Evolutionary conservation across 2,329 filamentous ascomycete species (phyloP).

Genomic region (Cordyceps sp.): DNA sequence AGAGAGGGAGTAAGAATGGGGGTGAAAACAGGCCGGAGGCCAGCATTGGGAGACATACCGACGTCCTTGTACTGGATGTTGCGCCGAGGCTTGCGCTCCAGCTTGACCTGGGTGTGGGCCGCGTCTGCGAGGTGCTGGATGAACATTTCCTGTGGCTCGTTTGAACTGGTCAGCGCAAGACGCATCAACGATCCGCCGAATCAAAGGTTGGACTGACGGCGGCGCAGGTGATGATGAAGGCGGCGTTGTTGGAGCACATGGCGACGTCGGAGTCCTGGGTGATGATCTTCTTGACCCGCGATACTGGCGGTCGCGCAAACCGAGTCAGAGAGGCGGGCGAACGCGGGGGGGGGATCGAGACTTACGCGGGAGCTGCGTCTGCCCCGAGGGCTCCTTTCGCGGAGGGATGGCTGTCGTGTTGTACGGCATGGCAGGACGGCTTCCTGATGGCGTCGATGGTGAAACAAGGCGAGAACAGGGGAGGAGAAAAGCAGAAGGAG

Average conservation of each 20-base stretch:
- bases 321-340: slow-evolving; percentile 2
- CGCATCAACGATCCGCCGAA: too few relatives aligned
- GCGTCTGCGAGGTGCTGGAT: slow-evolving; percentile 80
- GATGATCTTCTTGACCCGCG: slow-evolving; percentile 92
- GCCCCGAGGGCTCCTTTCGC: slow-evolving; percentile 67
- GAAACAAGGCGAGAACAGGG: too few relatives aligned
- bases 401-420: slow-evolving; percentile 74
- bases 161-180: too few relatives aligned
- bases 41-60: slow-evolving; percentile 33
- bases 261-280: slow-evolving; percentile 70
- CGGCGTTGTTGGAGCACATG: slow-evolving; percentile 81
- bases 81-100: slow-evolving; percentile 78
- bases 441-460: background rate
- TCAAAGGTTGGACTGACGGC: slow-evolving; percentile 46
- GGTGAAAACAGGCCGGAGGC: background rate
- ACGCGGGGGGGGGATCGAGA: slow-evolving; percentile 5
- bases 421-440: slow-evolving; percentile 54
- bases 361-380: slow-evolving; percentile 72
- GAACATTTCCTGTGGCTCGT: slow-evolving; percentile 94
- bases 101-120: slow-evolving; percentile 73
- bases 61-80: slow-evolving; percentile 96
- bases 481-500: too few relatives aligned
- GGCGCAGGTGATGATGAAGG: slow-evolving; percentile 84
- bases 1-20: background rate
- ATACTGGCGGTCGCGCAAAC: slow-evolving; percentile 39